Evolutionary conservation across 2,329 filamentous ascomycete genomes (phyloP), one percentile per base, ranked within the genome.

Genomic region (Talaromyces sp.): DNA sequence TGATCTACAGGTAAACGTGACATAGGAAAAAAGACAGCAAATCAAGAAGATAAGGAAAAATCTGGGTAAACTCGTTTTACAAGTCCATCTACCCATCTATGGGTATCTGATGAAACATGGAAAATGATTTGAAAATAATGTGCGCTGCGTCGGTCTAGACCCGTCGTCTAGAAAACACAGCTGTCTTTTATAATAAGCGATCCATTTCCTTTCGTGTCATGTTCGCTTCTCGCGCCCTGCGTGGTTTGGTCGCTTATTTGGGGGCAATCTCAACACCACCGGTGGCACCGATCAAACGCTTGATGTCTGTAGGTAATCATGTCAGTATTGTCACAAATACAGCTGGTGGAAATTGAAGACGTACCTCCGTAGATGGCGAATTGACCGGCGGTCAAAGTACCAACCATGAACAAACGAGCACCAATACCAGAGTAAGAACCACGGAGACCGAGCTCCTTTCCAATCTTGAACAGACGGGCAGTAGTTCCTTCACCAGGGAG

Each of bases 381-480:
- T 82, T 95, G 91, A 78, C 89, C 89, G 69, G 89, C 89, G 68
- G 89, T 92, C 72, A 92, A 80, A 71, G 88, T 90, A 80, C 90
- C 89, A 74, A 90, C 83, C 86, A 90, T 89, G 83, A 90, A 88
- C 62, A 90, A 81, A 85, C 89, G 89, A 74, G 92, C 90, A 80
- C 90, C 90, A 72, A 96, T 90, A 87, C 92, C 92, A 74, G 85
- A 83, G 84, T 89, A 96, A 64, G 87, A 90, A 72, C 92, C 92
- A 73, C 84, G 85, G 78, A 96, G 68, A 76, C 92, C 92, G 73
- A 96, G 90, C 83, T 96, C 91, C 82, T 89, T 90, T 72, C 83
- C 91, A 75, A 96, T 96, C 89, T 95, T 95, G 85, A 94, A 84
- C 75, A 96, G 83, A 80, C 92, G 89, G 79, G 84, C 86, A 77